Conservation (phyloP, 306 rosid species). For the Clitoria ternatea region DNA sequence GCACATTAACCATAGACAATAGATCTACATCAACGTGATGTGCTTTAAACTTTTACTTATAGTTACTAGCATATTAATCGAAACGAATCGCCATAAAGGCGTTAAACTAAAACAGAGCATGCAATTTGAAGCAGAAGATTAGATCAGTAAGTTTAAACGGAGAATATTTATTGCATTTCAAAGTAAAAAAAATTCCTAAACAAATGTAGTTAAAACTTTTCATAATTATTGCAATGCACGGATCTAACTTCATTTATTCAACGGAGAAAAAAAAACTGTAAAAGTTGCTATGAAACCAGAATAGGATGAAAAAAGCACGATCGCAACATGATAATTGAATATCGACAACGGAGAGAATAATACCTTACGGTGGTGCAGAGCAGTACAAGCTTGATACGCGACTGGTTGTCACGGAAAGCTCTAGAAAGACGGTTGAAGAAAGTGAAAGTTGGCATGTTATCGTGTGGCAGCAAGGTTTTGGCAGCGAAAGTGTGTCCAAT, state of each 20-base stretch:
- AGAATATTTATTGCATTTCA: neutral
- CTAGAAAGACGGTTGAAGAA: conserved; percentile 45
- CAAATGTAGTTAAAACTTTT: neutral
- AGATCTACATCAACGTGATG: neutral
- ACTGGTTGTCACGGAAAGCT: conserved; percentile 45
- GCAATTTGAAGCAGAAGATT: neutral
- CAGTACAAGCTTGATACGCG: conserved; percentile 51
- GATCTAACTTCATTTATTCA: neutral
- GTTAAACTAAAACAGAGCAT: neutral
- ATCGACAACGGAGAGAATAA: neutral
- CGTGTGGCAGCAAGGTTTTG: neutral
- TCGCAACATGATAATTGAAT: neutral
- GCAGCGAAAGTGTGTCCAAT: conserved; percentile 3
- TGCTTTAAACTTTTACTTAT: neutral
- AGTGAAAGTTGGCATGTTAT: conserved; percentile 39
- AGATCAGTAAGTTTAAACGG: neutral
- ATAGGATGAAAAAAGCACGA: neutral
- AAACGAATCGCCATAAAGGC: neutral
- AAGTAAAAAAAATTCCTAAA: neutral
- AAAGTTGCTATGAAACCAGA: neutral
- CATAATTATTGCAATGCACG: neutral
- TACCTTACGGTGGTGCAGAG: conserved; percentile 77
- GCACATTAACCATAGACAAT: neutral
- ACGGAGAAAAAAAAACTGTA: neutral
- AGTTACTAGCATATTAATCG: neutral